Percentiles rank a stretch among this genome's conserved stretches.
phyloP scores from a whole-genome alignment of 2,329 filamentous ascomycete species.

The Xylariaceae sp. region DNA sequence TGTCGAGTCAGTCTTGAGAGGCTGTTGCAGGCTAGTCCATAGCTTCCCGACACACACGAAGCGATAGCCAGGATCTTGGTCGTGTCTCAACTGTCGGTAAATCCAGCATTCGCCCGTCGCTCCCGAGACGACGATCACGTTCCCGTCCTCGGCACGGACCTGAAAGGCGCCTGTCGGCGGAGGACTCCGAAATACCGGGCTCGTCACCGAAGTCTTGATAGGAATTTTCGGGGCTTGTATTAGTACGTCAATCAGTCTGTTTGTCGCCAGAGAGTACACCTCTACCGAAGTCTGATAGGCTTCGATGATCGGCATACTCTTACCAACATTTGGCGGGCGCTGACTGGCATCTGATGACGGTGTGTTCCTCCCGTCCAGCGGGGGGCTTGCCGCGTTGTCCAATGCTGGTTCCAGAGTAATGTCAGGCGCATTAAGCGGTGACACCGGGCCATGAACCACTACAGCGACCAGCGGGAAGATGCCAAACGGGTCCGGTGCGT shows the following conservation, averaged over 20 bases:
- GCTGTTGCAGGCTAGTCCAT: slow-evolving; percentile 79
- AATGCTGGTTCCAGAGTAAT: slow-evolving; percentile 32
- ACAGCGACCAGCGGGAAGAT: slow-evolving; percentile 72
- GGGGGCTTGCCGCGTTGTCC: slow-evolving; percentile 35
- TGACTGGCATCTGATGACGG: slow-evolving; percentile 37
- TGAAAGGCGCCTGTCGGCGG: slow-evolving; percentile 66
- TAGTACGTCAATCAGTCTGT: slow-evolving; percentile 64
- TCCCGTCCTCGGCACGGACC: slow-evolving; percentile 66
- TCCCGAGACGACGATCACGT: slow-evolving; percentile 71
- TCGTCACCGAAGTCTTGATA: slow-evolving; percentile 52
- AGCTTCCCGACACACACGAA: slow-evolving; percentile 77
- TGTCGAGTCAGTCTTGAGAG: slow-evolving; percentile 41
- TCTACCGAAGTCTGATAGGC: slow-evolving; percentile 84
- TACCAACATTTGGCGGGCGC: slow-evolving; percentile 33
- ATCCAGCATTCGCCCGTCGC: slow-evolving; percentile 83
- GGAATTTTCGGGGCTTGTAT: slow-evolving; percentile 62
- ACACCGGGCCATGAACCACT: slow-evolving; percentile 70
- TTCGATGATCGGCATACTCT: slow-evolving; percentile 39
- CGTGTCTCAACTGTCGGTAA: slow-evolving; percentile 48
- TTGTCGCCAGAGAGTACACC: slow-evolving; percentile 77
- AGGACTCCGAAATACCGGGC: slow-evolving; percentile 63
- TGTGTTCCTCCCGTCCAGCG: slow-evolving; percentile 38
- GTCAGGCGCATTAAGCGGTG: slow-evolving; percentile 39
- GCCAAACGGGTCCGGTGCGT: slow-evolving; percentile 46
- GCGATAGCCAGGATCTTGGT: slow-evolving; percentile 37